Base-by-base conservation (phyloP, 208 protist genomes). In the Acanthamoeba royreba region DNA sequence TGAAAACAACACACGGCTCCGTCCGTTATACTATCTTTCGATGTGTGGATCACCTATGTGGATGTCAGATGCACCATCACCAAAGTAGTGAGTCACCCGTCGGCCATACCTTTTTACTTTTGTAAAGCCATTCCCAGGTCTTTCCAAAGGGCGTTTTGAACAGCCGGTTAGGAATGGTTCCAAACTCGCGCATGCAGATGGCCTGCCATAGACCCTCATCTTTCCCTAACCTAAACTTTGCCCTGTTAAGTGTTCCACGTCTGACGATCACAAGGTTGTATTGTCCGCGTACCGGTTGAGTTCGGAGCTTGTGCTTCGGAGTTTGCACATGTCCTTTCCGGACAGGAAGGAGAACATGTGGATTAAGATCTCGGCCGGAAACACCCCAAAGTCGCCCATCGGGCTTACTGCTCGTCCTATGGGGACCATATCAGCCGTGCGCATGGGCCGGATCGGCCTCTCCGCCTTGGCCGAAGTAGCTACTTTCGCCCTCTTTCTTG, bases 141-240 rank as follows among this genome's bases (percentile, higher is more conserved):
- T 86, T 86, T 0, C 77, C n/a, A 43, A 86, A 86, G 77, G 77
- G 77, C 22, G 43, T 11, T 3, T 47, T 25, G 7, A 86, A 86
- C 25, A 86, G 77, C 7, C 46, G 77, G 77, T 86, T 86, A 43
- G 77, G 77, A 31, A 86, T 31, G 46, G 77, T 33, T 31, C 9
- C 77, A 17, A 86, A 86, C 77, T 86, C 77, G 38, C 77, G 77
- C 77, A 86, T 33, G 46, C 45, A 86, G 33, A 86, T 86, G 77
- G 42, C 77, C 77, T 49, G 43, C 77, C 77, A 86, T 31, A 86
- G 42, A 25, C 40, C 31, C 9, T 47, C 17, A 42, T 86, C 77
- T 13, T 86, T 47, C 8, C 77, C 46, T 43, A 86, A 43, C 42
- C 77, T 74, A n/a, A n/a, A n/a, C n/a, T n/a, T n/a, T 66, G 13